phyloP scores from a whole-genome alignment of 2,329 filamentous ascomycete genomes.

The Cercospora nicotianae region DNA sequence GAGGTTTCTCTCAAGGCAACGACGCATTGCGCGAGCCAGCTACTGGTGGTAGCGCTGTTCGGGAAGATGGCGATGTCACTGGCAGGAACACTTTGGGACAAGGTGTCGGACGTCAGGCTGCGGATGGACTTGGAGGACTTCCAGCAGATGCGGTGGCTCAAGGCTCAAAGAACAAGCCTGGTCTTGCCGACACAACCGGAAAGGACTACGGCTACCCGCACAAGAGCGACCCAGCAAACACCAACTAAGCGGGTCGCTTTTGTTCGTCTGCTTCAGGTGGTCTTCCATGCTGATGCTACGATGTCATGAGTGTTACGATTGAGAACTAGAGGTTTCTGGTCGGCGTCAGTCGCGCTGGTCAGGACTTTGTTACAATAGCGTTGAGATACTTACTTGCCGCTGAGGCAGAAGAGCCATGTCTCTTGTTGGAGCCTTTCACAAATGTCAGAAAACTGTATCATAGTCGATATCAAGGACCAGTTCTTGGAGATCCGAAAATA shows the following conservation, averaged over 20 bases:
- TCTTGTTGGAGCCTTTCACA: neutral
- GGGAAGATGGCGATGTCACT: conserved; percentile 53
- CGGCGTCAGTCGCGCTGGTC: neutral
- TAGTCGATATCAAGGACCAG: neutral
- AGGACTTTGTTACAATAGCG: neutral
- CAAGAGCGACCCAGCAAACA: conserved; percentile 43
- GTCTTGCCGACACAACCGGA: conserved; percentile 44
- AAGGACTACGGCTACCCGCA: conserved; percentile 46
- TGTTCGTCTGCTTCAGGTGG: neutral
- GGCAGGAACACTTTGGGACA: conserved; percentile 51
- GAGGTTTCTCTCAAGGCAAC: conserved; percentile 47
- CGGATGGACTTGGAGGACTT: conserved; percentile 56
- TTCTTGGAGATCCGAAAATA: too few relatives aligned
- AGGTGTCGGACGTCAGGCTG: conserved; percentile 62
- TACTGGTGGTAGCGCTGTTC: conserved; percentile 56
- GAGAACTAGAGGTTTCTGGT: neutral
- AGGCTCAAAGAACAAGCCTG: conserved; percentile 46
- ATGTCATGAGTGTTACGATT: conserved; percentile 3
- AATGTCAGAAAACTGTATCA: neutral
- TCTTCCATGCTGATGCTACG: neutral
- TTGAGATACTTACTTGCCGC: neutral
- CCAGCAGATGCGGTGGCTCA: conserved; percentile 61
- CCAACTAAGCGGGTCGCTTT: conserved; percentile 3
- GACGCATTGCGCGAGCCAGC: conserved; percentile 48
- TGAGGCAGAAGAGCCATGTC: neutral